phyloP scores from a whole-genome alignment of 305 asterid genomes.

The Rubia peregrina region DNA sequence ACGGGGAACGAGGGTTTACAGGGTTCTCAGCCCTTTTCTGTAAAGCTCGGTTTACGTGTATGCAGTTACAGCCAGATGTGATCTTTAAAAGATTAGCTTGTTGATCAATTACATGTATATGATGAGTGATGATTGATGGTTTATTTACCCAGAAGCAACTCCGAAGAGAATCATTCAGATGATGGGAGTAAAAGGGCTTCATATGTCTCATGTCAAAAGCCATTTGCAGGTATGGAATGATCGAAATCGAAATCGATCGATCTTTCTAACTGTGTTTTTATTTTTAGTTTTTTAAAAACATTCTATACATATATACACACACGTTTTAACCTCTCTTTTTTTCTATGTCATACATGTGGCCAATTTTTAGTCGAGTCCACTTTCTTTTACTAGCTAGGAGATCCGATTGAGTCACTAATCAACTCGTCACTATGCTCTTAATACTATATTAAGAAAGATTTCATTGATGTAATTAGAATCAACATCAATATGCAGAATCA shows the following conservation, averaged over 20 bases:
- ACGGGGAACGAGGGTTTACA: no score
- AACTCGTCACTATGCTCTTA: neutral
- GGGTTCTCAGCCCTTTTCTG: no score
- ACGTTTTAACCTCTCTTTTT: neutral
- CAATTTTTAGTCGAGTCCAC: neutral
- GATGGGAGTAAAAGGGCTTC: slow-evolving; percentile 53
- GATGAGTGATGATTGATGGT: neutral
- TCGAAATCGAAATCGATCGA: neutral
- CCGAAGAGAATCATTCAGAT: slow-evolving; percentile 58
- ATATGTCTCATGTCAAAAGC: slow-evolving; percentile 63
- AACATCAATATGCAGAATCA: neutral
- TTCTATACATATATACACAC: neutral
- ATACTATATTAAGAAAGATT: neutral
- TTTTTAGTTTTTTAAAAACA: neutral
- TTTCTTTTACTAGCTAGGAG: neutral
- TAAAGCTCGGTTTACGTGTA: no score
- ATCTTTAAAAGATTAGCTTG: neutral
- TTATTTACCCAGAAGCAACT: slow-evolving; percentile 45
- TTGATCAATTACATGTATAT: neutral
- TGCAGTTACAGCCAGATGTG: no score
- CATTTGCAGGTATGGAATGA: slow-evolving; percentile 52
- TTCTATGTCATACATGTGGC: neutral
- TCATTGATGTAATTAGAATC: neutral
- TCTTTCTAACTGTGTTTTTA: neutral
- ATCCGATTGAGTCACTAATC: neutral